Base-by-base conservation (phyloP, 202 grass and related monocot species). In the Schoenoplectus tabernaemontani region DNA sequence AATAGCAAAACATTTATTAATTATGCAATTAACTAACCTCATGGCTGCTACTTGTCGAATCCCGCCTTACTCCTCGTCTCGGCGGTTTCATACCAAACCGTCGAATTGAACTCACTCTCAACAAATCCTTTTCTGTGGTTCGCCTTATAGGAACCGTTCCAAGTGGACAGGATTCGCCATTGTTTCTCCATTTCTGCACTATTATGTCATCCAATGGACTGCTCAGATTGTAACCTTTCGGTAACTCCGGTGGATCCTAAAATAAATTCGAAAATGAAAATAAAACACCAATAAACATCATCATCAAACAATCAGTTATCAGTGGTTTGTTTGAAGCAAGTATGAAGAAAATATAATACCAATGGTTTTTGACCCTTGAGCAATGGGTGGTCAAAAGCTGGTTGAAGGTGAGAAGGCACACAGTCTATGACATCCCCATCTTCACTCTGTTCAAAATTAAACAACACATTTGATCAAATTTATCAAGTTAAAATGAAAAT, bases 391-490 rank as follows among this genome's bases (percentile, higher is more conserved):
- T 93, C 91, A 65, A 97, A 93, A 41, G 94, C 89, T 37, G 91
- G 94, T 60, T 93, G 94, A 50, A 93, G 91, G 67, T 93, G 89
- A 83, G 59, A 87, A 16, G 77, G 86, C n/a, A 97, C 94, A 50
- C 94, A 97, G 64, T 97, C 91, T 64, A 97, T 90, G n/a, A 92
- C 23, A 65, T 97, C 94, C 16, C 91, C 94, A 83, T 97, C 91
- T 32, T 86, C 84, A 78, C 89, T 92, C 94, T 97, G 87, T 56
- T 67, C 36, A 38, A 64, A 82, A 20, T 56, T 16, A 20, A 51
- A 48, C 9, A 44, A 26, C 73, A 26, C 7, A 81, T 39, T 32
- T 71, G 10, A 71, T 59, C 17, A 70, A 75, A 75, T 59, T 9
- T 22, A 24, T 58, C 26, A 41, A 24, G n/a, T n/a, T n/a, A n/a